These are phyloP conservation scores for Ambrosia artemisiifolia DNA, from an alignment of 129 eudicot species.

Conservation along the genomic window DNA sequence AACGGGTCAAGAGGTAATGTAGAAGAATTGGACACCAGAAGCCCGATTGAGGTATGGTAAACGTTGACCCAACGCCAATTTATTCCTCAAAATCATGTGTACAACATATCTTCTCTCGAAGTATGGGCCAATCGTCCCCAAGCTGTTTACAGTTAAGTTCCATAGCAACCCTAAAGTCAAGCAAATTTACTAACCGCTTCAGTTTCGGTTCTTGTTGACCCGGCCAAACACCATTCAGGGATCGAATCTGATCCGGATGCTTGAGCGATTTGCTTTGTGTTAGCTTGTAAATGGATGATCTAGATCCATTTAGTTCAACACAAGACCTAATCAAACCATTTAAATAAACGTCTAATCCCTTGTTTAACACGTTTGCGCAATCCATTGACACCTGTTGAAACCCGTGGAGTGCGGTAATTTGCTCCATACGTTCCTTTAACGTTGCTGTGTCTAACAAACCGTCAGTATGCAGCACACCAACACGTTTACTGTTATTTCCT, in stretches of 20 bases:
- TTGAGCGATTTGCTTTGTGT: constrained; percentile 36
- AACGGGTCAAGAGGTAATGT: constrained; percentile 28
- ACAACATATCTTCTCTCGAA: constrained; percentile 79
- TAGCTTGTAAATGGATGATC: constrained; percentile 47
- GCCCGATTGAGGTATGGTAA: constrained; percentile 21
- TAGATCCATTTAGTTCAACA: constrained; percentile 55
- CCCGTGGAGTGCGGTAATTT: constrained; percentile 56
- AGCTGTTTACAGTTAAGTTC: constrained; percentile 75
- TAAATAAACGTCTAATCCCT: constrained; percentile 71
- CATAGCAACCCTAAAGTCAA: constrained; percentile 86
- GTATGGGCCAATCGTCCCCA: constrained; percentile 87
- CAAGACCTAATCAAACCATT: constrained; percentile 74
- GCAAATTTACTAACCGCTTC: constrained; percentile 50
- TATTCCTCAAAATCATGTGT: constrained; percentile 57
- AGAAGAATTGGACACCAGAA: constrained; percentile 24
- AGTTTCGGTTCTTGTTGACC: constrained; percentile 46
- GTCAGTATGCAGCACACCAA: constrained; percentile 43
- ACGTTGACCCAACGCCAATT: constrained; percentile 8
- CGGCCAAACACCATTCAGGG: constrained; percentile 50
- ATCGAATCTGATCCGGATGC: constrained; percentile 33
- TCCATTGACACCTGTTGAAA: constrained; percentile 74
- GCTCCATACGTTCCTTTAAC: constrained; percentile 75
- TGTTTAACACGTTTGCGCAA: constrained; percentile 67
- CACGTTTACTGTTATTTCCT: constrained; percentile 39
- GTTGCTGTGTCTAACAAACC: constrained; percentile 57